Evolutionary conservation across 1,284 basidiomycete genomes (phyloP).

Genomic region (Ustanciosporium gigantosporum): DNA sequence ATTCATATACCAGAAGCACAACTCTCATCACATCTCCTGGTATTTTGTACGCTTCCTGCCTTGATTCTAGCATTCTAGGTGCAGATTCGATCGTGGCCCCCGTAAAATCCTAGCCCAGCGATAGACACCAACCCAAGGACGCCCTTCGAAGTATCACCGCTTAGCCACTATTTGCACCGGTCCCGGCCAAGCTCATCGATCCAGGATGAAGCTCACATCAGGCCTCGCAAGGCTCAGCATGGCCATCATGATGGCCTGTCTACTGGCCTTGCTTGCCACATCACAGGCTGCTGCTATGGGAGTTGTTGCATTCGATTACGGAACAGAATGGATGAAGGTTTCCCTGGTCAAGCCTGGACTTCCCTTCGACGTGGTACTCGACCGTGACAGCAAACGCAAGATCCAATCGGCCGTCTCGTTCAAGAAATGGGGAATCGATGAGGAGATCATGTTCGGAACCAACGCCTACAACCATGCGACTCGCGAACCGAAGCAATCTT

Average conservation of each 20-base stretch:
- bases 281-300: slow-evolving; percentile 41
- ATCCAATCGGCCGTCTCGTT: slow-evolving; percentile 74
- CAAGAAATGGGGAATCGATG: slow-evolving; percentile 49
- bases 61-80: no score
- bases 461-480: slow-evolving; percentile 86
- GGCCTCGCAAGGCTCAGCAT: not conserved
- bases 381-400: slow-evolving; percentile 95
- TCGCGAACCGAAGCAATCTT: slow-evolving; percentile 85
- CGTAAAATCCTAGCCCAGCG: no score
- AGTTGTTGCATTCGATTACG: slow-evolving; percentile 60
- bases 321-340: slow-evolving; percentile 69
- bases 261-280: slow-evolving; percentile 1
- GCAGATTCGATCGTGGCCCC: no score
- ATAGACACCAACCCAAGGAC: no score
- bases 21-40: not conserved
- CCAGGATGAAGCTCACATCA: slow-evolving; percentile 2
- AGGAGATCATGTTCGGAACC: slow-evolving; percentile 80
- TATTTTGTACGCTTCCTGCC: no score
- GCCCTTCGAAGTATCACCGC: no score
- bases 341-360: slow-evolving; percentile 93
- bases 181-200: not conserved
- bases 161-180: no score
- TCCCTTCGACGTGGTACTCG: slow-evolving; percentile 93
- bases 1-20: not conserved
- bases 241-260: not conserved